Evolutionary conservation across 257 asterid species (phyloP).

Genomic region (Prunella vulgaris): DNA sequence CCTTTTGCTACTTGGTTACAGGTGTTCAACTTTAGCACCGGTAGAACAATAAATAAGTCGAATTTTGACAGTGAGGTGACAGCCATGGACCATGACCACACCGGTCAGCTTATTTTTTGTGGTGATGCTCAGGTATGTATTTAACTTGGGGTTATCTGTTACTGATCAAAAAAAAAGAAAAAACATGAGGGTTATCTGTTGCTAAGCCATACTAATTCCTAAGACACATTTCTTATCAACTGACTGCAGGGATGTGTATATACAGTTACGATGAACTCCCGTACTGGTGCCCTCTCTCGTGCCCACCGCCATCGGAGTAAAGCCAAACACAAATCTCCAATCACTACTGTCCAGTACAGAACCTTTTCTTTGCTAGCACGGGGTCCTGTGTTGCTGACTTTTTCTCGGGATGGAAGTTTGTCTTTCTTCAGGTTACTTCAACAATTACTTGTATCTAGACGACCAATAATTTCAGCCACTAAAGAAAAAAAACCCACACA

Average conservation of each 20-base stretch:
- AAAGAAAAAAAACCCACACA: too few species aligned
- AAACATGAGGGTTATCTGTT: too few species aligned
- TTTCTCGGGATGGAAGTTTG: conserved; percentile 80
- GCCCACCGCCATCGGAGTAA: conserved; percentile 76
- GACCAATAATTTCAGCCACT: not conserved
- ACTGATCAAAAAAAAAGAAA: too few species aligned
- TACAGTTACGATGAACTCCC: conserved; percentile 74
- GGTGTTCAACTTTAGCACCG: conserved; percentile 97
- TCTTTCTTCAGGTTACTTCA: conserved; percentile 81
- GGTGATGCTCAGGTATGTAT: conserved; percentile 84
- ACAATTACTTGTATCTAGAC: not conserved
- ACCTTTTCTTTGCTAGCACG: conserved; percentile 84
- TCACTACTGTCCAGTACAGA: conserved; percentile 86
- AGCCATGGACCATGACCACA: conserved; percentile 97
- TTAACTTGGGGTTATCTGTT: too few species aligned
- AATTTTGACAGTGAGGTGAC: conserved; percentile 78
- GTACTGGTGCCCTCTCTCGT: conserved; percentile 68
- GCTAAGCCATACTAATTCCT: conserved; percentile 14
- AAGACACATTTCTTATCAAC: conserved; percentile 19
- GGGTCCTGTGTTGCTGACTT: conserved; percentile 89
- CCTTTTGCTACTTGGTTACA: conserved; percentile 31
- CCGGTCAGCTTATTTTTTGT: conserved; percentile 92
- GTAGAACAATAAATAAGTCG: conserved; percentile 69
- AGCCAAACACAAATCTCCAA: conserved; percentile 65
- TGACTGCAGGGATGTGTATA: conserved; percentile 75